Conservation (phyloP, 1,139 yeast species). For the Pichia sp. region DNA sequence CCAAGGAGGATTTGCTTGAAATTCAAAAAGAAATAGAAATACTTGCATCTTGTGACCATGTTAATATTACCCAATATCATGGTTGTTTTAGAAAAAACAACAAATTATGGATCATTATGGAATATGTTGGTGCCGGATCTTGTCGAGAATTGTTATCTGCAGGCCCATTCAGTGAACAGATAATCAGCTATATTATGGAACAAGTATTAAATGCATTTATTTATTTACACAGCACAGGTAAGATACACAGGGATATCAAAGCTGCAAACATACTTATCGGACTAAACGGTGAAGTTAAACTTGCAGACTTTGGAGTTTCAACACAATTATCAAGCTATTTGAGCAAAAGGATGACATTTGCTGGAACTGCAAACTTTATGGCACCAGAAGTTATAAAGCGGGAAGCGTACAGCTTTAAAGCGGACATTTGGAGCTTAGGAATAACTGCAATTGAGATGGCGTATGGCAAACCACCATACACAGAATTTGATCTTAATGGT, state of each 20-base stretch:
- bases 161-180: constrained; percentile 52
- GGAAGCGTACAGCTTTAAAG: constrained; percentile 78
- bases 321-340: constrained; percentile 75
- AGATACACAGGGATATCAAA: constrained; percentile 81
- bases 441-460: constrained; percentile 81
- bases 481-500: constrained; percentile 71
- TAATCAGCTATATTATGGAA: constrained; percentile 48
- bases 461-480: constrained; percentile 77
- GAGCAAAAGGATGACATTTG: constrained; percentile 79
- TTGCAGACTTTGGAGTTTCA: constrained; percentile 96
- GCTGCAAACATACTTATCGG: constrained; percentile 77
- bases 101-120: constrained; percentile 84
- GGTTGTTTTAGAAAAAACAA: constrained; percentile 78
- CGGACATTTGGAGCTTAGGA: constrained; percentile 96
- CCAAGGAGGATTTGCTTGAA: constrained; percentile 68
- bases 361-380: constrained; percentile 99
- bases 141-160: constrained; percentile 59
- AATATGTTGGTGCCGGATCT: constrained; percentile 78
- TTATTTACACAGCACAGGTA: constrained; percentile 69
- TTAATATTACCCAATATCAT: constrained; percentile 64
- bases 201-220: constrained; percentile 62
- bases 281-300: constrained; percentile 66
- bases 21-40: constrained; percentile 75
- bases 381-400: constrained; percentile 93
- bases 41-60: constrained; percentile 62